Evolutionary conservation across 805 yeast genomes (phyloP).

Genomic region (Metschnikowia henanensis): DNA sequence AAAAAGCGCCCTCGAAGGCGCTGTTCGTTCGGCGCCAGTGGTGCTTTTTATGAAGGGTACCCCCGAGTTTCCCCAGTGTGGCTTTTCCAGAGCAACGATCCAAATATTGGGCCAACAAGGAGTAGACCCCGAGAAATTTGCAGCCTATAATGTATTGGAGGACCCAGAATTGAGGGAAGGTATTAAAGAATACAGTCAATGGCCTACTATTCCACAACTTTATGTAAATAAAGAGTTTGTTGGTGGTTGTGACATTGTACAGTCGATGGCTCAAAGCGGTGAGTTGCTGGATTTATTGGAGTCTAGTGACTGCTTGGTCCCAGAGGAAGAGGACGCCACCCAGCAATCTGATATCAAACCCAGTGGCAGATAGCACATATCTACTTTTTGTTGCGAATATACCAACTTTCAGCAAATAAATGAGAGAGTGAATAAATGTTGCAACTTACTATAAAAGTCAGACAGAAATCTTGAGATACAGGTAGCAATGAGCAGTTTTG

Average conservation of each 20-base stretch:
- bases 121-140: conserved; percentile 93
- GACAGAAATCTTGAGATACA: no score
- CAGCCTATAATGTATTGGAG: conserved; percentile 95
- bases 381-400: neutral
- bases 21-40: conserved; percentile 87
- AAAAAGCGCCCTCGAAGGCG: conserved; percentile 78
- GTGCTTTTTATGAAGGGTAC: conserved; percentile 98
- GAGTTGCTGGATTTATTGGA: conserved; percentile 86
- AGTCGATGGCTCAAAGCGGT: conserved; percentile 89
- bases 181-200: conserved; percentile 89
- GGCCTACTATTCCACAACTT: conserved; percentile 99
- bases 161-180: conserved; percentile 94
- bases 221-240: conserved; percentile 89
- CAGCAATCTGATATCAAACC: conserved; percentile 37
- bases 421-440: neutral
- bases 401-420: neutral
- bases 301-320: conserved; percentile 72
- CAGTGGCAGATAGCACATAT: conserved; percentile 25
- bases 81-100: conserved; percentile 93
- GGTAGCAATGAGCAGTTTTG: neutral
- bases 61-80: conserved; percentile 97
- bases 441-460: no score
- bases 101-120: conserved; percentile 95
- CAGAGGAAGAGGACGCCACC: conserved; percentile 60
- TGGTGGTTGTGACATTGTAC: conserved; percentile 96